These are phyloP conservation scores for Sporormia fimetaria DNA, from an alignment of 495 filamentous ascomycete species.

Conservation along the genomic window DNA sequence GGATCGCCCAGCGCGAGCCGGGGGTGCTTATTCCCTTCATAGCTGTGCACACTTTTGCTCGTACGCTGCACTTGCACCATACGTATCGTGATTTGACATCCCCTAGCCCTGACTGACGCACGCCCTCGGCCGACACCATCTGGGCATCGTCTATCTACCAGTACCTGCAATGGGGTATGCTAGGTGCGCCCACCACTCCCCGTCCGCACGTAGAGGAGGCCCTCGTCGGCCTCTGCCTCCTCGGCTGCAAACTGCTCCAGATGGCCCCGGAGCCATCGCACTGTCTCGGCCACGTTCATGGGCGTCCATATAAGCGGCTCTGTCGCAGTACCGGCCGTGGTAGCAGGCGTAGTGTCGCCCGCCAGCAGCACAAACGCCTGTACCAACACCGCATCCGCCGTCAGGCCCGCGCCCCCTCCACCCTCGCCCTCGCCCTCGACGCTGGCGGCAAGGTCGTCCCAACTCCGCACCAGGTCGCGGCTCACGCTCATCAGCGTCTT, in stretches of 20 bases:
- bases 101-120: too few relatives aligned
- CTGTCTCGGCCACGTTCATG: conserved; percentile 1
- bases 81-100: too few relatives aligned
- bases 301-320: conserved; percentile 6
- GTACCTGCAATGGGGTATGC: neutral
- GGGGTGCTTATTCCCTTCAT: too few relatives aligned
- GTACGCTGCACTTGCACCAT: too few relatives aligned
- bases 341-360: too few relatives aligned
- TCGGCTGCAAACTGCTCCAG: conserved; percentile 5
- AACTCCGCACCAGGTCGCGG: conserved; percentile 8
- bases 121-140: too few relatives aligned
- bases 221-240: conserved; percentile 5
- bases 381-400: conserved; percentile 12
- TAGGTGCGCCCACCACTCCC: neutral
- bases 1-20: too few relatives aligned
- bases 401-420: conserved; percentile 1
- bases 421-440: too few relatives aligned
- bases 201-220: conserved; percentile 6
- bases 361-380: conserved; percentile 14
- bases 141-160: too few relatives aligned
- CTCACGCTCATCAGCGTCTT: conserved; percentile 8
- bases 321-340: neutral
- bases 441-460: conserved; percentile 6
- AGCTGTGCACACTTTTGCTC: too few relatives aligned
- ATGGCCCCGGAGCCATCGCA: conserved; percentile 1